Evolutionary conservation across 768 basidiomycete genomes (phyloP).

Genomic region (Lepiota venenata): DNA sequence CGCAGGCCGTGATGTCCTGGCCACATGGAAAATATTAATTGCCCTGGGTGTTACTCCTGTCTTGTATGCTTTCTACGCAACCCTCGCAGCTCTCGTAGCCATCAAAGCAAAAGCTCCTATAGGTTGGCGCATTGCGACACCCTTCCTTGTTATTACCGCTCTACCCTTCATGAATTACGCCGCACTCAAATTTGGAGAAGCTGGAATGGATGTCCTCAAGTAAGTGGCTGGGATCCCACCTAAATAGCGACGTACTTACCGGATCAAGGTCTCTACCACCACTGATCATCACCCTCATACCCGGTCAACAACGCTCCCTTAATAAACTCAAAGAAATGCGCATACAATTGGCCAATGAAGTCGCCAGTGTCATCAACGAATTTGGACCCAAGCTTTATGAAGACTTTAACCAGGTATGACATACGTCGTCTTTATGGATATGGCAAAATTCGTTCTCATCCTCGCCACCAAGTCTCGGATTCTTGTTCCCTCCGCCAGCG

Average conservation of each 20-base stretch:
- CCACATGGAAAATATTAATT: conserved; percentile 96
- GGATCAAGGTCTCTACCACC: conserved; percentile 78
- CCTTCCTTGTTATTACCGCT: conserved; percentile 67
- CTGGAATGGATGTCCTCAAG: conserved; percentile 97
- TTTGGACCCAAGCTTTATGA: conserved; percentile 86
- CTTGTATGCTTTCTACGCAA: conserved; percentile 79
- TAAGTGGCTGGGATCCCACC: conserved; percentile 31
- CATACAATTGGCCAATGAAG: conserved; percentile 74
- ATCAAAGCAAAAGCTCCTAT: conserved; percentile 62
- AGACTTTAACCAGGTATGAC: conserved; percentile 76
- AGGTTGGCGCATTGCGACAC: conserved; percentile 68
- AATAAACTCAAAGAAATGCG: conserved; percentile 74
- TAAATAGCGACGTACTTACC: conserved; percentile 3
- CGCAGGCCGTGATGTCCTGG: conserved; percentile 93
- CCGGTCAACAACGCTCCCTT: conserved; percentile 82
- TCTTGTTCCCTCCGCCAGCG: conserved; percentile 77
- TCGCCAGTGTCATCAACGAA: conserved; percentile 80
- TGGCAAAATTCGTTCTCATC: conserved; percentile 10
- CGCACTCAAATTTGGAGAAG: conserved; percentile 96
- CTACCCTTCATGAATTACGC: conserved; percentile 90
- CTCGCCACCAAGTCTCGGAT: conserved; percentile 59
- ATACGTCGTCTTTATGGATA: conserved; percentile 3
- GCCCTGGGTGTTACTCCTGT: conserved; percentile 89
- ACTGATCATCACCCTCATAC: conserved; percentile 80
- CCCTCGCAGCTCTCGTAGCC: conserved; percentile 71